Conservation (phyloP, 129 eudicot genomes). For the Rutidosis leptorrhynchoides region DNA sequence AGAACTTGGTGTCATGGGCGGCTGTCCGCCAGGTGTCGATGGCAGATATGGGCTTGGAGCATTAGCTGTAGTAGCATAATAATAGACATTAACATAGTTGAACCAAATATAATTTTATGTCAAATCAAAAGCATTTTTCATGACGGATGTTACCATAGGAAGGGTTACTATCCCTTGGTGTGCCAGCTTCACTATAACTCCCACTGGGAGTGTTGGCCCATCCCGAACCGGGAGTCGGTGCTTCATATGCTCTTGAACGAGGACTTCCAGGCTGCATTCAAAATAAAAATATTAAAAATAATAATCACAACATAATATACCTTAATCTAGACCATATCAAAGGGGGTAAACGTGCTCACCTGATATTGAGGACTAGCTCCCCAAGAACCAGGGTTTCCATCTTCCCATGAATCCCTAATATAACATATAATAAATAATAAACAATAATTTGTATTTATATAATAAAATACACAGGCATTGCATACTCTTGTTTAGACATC, state of each 20-base stretch:
- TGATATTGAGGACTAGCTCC: conserved; percentile 92
- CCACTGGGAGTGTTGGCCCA: conserved; percentile 81
- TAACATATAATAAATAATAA: conserved; percentile 23
- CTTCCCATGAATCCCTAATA: conserved; percentile 95
- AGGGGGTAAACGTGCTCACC: conserved; percentile 34
- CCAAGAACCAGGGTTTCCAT: conserved; percentile 97
- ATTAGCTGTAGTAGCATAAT: conserved; percentile 55
- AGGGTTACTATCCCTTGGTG: conserved; percentile 77
- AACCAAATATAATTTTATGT: background rate
- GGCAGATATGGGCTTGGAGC: conserved; percentile 99
- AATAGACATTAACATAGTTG: background rate
- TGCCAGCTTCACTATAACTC: conserved; percentile 86
- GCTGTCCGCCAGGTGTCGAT: conserved; percentile 96
- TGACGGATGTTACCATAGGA: conserved; percentile 48
- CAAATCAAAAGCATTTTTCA: background rate
- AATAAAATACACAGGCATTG: background rate
- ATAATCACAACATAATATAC: background rate
- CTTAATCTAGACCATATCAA: background rate
- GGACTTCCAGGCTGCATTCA: conserved; percentile 84
- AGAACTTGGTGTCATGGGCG: conserved; percentile 98
- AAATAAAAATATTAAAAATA: background rate
- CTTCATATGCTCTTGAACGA: conserved; percentile 85
- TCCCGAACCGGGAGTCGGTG: conserved; percentile 96
- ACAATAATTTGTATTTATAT: background rate
- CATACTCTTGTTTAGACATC: background rate